Conservation (phyloP, 768 basidiomycete species). For the Trametes maxima region DNA sequence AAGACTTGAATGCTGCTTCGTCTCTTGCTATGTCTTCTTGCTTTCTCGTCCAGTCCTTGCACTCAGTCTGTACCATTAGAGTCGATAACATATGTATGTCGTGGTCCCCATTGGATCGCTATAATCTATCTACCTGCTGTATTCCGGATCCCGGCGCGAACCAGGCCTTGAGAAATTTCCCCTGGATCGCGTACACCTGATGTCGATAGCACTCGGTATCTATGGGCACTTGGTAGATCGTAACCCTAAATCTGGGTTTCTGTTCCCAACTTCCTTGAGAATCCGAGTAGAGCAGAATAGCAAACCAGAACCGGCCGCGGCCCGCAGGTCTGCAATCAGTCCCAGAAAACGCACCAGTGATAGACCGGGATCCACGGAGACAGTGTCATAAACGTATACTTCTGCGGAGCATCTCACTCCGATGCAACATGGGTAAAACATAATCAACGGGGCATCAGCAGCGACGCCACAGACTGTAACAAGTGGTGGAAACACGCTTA, state of each 20-base stretch:
- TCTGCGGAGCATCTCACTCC: too few species aligned
- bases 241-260: conserved; percentile 14
- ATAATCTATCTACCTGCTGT: conserved; percentile 8
- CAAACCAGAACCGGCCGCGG: too few species aligned
- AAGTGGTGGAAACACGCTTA: too few species aligned
- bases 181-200: background rate
- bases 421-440: too few species aligned
- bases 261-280: background rate
- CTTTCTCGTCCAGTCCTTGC: background rate
- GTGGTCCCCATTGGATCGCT: background rate
- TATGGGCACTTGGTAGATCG: background rate
- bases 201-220: background rate
- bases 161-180: too few species aligned
- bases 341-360: too few species aligned
- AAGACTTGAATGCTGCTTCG: conserved; percentile 7
- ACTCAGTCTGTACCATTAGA: conserved; percentile 14
- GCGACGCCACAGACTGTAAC: too few species aligned
- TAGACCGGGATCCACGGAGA: too few species aligned
- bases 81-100: conserved; percentile 9
- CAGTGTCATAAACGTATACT: too few species aligned
- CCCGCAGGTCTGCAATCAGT: too few species aligned
- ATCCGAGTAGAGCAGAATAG: too few species aligned
- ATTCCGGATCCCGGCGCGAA: background rate
- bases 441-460: too few species aligned
- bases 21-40: background rate